Conservation (phyloP, 768 basidiomycete genomes). For the Suillus cothurnatus region DNA sequence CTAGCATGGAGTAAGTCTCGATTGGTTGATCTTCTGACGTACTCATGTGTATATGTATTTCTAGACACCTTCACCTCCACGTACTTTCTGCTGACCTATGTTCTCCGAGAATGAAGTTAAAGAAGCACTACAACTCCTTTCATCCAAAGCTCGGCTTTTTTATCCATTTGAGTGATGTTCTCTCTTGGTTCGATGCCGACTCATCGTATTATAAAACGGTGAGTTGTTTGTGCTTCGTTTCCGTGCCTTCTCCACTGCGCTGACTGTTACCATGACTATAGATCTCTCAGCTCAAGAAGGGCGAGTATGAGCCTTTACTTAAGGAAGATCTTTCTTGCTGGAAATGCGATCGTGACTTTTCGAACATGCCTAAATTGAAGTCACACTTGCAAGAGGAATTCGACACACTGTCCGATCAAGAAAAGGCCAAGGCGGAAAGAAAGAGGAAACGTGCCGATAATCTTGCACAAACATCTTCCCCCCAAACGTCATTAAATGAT, state of each 20-base stretch:
- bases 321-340: slow-evolving; percentile 72
- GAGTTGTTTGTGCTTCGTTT: slow-evolving; percentile 24
- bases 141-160: slow-evolving; percentile 86
- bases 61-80: slow-evolving; percentile 83
- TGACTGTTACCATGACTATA: slow-evolving; percentile 27
- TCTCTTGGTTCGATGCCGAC: slow-evolving; percentile 77
- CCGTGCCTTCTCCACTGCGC: neutral
- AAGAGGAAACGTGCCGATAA: slow-evolving; percentile 42
- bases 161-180: slow-evolving; percentile 73
- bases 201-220: slow-evolving; percentile 56
- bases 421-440: slow-evolving; percentile 42
- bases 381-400: slow-evolving; percentile 77
- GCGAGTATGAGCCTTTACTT: slow-evolving; percentile 63
- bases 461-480: neutral
- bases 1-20: slow-evolving; percentile 78
- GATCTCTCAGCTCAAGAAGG: slow-evolving; percentile 55
- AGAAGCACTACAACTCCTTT: slow-evolving; percentile 93
- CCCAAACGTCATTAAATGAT: neutral
- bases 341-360: slow-evolving; percentile 60
- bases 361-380: slow-evolving; percentile 77
- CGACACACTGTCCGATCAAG: slow-evolving; percentile 47
- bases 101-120: slow-evolving; percentile 72
- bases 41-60: slow-evolving; percentile 4
- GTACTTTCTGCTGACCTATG: slow-evolving; percentile 80
- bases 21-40: neutral